Percentiles rank a stretch among this genome's conserved stretches.
Evolutionary conservation across 257 asterid species (phyloP).

Genomic region (Solanum paucissectum): DNA sequence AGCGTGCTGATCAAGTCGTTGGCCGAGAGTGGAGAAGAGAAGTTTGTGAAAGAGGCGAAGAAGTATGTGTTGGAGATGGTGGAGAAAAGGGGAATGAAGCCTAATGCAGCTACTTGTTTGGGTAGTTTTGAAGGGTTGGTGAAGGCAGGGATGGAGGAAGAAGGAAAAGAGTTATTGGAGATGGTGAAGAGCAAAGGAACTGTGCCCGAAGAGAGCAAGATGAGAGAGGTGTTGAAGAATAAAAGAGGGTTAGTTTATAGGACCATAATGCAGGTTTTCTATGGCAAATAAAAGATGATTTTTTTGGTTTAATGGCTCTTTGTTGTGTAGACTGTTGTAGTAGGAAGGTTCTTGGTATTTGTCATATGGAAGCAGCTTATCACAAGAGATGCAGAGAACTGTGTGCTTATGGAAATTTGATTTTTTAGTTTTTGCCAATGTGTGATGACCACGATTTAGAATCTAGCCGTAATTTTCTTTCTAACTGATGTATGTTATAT

Average conservation of each 20-base stretch:
- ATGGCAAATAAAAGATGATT: slow-evolving; percentile 21
- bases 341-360: not conserved
- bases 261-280: slow-evolving; percentile 25
- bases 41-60: slow-evolving; percentile 41
- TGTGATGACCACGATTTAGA: not conserved
- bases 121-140: slow-evolving; percentile 40
- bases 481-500: not conserved
- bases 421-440: not conserved
- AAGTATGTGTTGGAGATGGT: slow-evolving; percentile 65
- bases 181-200: slow-evolving; percentile 47
- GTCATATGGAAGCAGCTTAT: not conserved
- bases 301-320: not conserved
- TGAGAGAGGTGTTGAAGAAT: slow-evolving; percentile 39
- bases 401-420: not conserved
- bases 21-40: slow-evolving; percentile 49
- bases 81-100: slow-evolving; percentile 48
- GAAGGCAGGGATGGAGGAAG: slow-evolving; percentile 38
- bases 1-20: slow-evolving; percentile 40
- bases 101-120: slow-evolving; percentile 41
- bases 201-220: slow-evolving; percentile 47
- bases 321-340: not conserved
- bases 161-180: slow-evolving; percentile 47
- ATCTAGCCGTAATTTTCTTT: not conserved
- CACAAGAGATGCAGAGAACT: not conserved
- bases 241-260: slow-evolving; percentile 27